Evolutionary conservation across 2,329 filamentous ascomycete genomes (phyloP).

Genomic region (Penicillium concentricum): DNA sequence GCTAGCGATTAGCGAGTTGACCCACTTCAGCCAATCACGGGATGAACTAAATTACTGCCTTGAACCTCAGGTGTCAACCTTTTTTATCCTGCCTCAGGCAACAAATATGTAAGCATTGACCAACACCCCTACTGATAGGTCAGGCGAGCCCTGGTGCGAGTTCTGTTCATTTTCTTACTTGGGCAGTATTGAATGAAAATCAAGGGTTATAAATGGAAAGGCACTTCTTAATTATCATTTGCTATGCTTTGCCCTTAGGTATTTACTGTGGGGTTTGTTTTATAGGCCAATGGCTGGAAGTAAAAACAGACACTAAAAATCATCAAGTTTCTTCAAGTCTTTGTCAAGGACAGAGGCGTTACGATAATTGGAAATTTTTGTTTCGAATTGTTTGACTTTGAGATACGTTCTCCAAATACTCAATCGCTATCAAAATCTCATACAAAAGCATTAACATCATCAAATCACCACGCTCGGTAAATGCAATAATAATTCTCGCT

Average conservation of each 20-base stretch:
- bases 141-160: too few relatives aligned
- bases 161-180: not conserved
- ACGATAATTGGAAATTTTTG: not conserved
- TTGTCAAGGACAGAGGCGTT: not conserved
- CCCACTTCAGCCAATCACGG: constrained; percentile 24
- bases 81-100: constrained; percentile 1
- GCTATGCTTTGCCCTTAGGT: not conserved
- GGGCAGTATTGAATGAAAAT: not conserved
- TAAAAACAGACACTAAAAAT: not conserved
- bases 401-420: not conserved
- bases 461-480: not conserved
- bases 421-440: not conserved
- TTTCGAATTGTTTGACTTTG: not conserved
- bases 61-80: constrained; percentile 2
- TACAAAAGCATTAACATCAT: not conserved
- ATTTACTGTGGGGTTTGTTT: not conserved
- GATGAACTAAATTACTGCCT: constrained; percentile 2
- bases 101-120: not conserved
- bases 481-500: not conserved
- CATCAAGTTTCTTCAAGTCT: not conserved
- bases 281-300: not conserved
- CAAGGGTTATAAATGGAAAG: not conserved
- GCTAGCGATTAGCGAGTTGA: constrained; percentile 40
- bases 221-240: not conserved
- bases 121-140: too few relatives aligned